These are phyloP conservation scores for Gossypium gossypioides DNA, from an alignment of 441 rosid species.

Conservation along the genomic window DNA sequence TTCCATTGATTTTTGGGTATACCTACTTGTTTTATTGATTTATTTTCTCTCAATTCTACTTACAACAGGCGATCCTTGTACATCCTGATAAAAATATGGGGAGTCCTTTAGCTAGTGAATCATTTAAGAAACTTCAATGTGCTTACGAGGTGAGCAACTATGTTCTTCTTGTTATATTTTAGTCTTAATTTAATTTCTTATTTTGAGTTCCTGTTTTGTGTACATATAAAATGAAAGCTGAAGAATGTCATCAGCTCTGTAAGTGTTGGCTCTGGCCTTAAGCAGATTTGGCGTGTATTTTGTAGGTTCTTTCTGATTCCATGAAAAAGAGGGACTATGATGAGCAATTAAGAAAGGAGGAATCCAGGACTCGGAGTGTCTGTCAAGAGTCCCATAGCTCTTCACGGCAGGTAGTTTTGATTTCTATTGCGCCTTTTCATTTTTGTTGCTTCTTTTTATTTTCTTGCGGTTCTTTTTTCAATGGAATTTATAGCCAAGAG, in stretches of 20 bases:
- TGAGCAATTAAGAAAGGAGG: conserved; percentile 82
- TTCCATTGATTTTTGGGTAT: background rate
- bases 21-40: background rate
- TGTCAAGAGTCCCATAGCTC: conserved; percentile 52
- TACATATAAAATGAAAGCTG: conserved; percentile 1
- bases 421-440: background rate
- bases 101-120: conserved; percentile 85
- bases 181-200: background rate
- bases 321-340: conserved; percentile 87
- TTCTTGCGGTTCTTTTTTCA: background rate
- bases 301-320: conserved; percentile 83
- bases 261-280: conserved; percentile 1
- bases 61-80: conserved; percentile 86
- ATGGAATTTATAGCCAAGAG: background rate
- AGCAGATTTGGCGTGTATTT: conserved; percentile 17
- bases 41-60: conserved; percentile 1
- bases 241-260: background rate
- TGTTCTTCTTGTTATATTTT: background rate
- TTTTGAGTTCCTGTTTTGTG: conserved; percentile 10
- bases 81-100: conserved; percentile 99
- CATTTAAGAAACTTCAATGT: conserved; percentile 93
- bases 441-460: background rate
- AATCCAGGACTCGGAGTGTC: conserved; percentile 60
- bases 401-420: conserved; percentile 50
- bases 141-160: conserved; percentile 71